Base-by-base conservation (phyloP, 495 filamentous ascomycete species). In the Arthonia radiata region DNA sequence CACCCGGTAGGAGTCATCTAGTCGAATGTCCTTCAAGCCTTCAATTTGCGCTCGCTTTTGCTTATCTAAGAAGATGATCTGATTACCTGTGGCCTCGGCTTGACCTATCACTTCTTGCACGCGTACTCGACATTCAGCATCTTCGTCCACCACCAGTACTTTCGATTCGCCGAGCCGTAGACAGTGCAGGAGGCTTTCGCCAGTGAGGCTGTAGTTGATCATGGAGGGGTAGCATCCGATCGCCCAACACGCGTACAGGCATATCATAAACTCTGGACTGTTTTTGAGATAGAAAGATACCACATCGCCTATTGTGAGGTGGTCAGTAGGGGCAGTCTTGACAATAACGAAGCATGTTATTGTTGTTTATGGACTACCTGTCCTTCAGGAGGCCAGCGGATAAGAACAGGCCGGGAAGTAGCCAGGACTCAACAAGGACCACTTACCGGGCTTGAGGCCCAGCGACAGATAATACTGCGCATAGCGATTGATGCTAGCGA, bases 281-380 rank as follows among this genome's bases (percentile, higher is more conserved):
- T 80, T 83, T 30, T 54, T 55, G 39, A 80, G 53, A 44, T 69
- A 78, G 30, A 81, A 57, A 3, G 56, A 60, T 0, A 79, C 67
- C 2, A 79, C 46, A 5, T 79, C 63, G n/a, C n/a, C n/a, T n/a
- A n/a, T n/a, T n/a, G n/a, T n/a, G n/a, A n/a, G n/a, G n/a, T n/a
- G n/a, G n/a, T n/a, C n/a, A n/a, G n/a, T n/a, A n/a, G n/a, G n/a
- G n/a, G n/a, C n/a, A n/a, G n/a, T n/a, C n/a, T n/a, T n/a, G n/a
- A n/a, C n/a, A n/a, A n/a, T n/a, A n/a, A n/a, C n/a, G n/a, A n/a
- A n/a, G n/a, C n/a, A n/a, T n/a, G n/a, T n/a, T n/a, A n/a, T n/a
- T n/a, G n/a, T n/a, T n/a, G n/a, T n/a, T n/a, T n/a, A n/a, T n/a
- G n/a, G n/a, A n/a, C n/a, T n/a, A n/a, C n/a, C n/a, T n/a, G n/a